Conservation (phyloP, 768 basidiomycete species). For the Russula brevipes region DNA sequence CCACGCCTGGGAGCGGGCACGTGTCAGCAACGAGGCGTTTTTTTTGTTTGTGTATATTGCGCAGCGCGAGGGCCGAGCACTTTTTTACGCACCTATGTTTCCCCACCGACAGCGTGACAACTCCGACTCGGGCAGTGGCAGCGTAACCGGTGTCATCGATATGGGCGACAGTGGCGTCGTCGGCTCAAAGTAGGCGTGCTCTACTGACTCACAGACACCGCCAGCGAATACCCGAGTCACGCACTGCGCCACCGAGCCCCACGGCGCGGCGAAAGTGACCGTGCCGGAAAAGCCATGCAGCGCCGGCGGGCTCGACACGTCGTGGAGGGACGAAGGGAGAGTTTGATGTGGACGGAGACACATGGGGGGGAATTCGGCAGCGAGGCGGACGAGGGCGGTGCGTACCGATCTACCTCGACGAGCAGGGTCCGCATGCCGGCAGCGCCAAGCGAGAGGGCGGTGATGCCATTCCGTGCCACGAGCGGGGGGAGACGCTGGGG, state of each 20-base stretch:
- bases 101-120: constrained; percentile 67
- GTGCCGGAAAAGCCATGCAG: constrained; percentile 60
- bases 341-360: constrained; percentile 50
- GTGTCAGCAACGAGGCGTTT: constrained; percentile 16
- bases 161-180: constrained; percentile 27
- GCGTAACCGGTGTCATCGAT: constrained; percentile 36
- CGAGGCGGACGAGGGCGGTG: constrained; percentile 34
- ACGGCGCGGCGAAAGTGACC: constrained; percentile 49
- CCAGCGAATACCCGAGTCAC: constrained; percentile 55
- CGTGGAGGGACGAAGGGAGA: constrained; percentile 54
- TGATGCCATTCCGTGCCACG: constrained; percentile 36
- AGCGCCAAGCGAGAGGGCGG: constrained; percentile 50
- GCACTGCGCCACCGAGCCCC: constrained; percentile 54
- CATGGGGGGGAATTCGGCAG: constrained; percentile 35
- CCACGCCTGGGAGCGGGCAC: constrained; percentile 36
- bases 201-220: constrained; percentile 47
- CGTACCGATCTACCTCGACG: constrained; percentile 53
- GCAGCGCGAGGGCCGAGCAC: too few species aligned
- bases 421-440: constrained; percentile 64
- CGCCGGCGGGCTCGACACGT: constrained; percentile 48
- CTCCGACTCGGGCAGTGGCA: constrained; percentile 60
- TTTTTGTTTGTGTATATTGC: too few species aligned
- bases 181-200: constrained; percentile 48
- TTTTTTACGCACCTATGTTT: constrained; percentile 49
- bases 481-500: constrained; percentile 27